A percentile compares a stretch with the other conserved stretches of the same genome.
Evolutionary conservation across 495 filamentous ascomycete genomes (phyloP).

Genomic region (Penicillium psychrofluorescens): DNA sequence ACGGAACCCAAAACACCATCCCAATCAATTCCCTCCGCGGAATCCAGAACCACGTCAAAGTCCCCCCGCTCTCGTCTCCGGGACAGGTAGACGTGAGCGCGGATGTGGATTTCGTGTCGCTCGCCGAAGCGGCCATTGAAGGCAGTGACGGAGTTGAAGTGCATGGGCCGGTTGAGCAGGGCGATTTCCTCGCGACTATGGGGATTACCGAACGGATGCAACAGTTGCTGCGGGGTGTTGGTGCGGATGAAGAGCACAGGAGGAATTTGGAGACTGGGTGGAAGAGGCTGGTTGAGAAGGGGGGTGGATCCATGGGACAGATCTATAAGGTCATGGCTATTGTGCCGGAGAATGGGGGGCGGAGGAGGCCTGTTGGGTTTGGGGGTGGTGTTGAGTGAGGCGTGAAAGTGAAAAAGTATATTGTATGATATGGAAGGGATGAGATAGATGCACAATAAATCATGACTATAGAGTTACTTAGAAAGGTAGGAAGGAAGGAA

Average conservation of each 20-base stretch:
- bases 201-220: slow-evolving; percentile 74
- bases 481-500: no score
- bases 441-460: no score
- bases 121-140: slow-evolving; percentile 72
- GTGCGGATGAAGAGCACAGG: slow-evolving; percentile 39
- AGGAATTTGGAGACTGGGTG: slow-evolving; percentile 65
- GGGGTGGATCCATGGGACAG: slow-evolving; percentile 79
- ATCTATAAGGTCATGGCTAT: slow-evolving; percentile 91
- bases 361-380: slow-evolving; percentile 79
- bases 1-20: slow-evolving; percentile 71
- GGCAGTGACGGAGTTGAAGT: slow-evolving; percentile 78
- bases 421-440: neutral
- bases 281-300: slow-evolving; percentile 70
- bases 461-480: no score
- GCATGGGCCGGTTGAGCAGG: slow-evolving; percentile 88
- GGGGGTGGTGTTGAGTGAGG: slow-evolving; percentile 57
- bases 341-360: slow-evolving; percentile 69
- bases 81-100: slow-evolving; percentile 80
- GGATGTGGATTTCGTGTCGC: slow-evolving; percentile 82
- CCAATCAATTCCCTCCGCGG: slow-evolving; percentile 84
- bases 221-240: slow-evolving; percentile 48
- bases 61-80: slow-evolving; percentile 68
- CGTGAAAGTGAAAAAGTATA: neutral
- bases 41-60: slow-evolving; percentile 63
- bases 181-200: slow-evolving; percentile 66